Conservation (phyloP, 148 eudicot genomes). For the Limonium bicolor region DNA sequence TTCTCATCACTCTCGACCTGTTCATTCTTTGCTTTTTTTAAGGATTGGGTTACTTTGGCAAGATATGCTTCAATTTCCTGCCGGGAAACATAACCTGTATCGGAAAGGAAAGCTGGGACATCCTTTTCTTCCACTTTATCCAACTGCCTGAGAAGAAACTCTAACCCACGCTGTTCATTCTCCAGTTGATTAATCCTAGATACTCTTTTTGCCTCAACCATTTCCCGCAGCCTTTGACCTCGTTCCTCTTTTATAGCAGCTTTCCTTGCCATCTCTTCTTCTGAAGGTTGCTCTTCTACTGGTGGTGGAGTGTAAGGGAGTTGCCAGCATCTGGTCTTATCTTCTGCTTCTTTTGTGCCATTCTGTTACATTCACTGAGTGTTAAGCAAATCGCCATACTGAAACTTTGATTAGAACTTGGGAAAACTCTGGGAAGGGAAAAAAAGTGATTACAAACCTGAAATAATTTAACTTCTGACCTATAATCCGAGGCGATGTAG, state of each 20-base stretch:
- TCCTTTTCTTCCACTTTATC: conserved; percentile 45
- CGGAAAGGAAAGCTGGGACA: conserved; percentile 43
- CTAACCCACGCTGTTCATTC: conserved; percentile 68
- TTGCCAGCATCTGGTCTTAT: conserved; percentile 84
- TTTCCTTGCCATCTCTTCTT: conserved; percentile 84
- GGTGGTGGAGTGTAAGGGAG: conserved; percentile 86
- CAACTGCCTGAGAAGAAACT: conserved; percentile 66
- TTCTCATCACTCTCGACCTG: conserved; percentile 70
- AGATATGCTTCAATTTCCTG: conserved; percentile 70
- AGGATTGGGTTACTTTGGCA: conserved; percentile 52
- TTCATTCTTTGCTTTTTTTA: conserved; percentile 74
- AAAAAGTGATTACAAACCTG: too few species aligned
- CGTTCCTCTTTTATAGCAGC: conserved; percentile 86
- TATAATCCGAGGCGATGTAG: conserved; percentile 73
- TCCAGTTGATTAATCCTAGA: conserved; percentile 78
- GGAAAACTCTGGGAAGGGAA: conserved; percentile 5
- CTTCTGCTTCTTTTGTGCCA: conserved; percentile 77
- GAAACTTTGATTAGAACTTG: not conserved
- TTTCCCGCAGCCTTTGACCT: conserved; percentile 83
- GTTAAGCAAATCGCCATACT: not conserved
- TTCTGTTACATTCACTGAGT: conserved; percentile 27
- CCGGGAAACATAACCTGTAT: conserved; percentile 59
- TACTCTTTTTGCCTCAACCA: conserved; percentile 89
- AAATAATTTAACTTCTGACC: conserved; percentile 68
- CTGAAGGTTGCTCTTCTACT: conserved; percentile 74